phyloP scores from a whole-genome alignment of 2,329 filamentous ascomycete species.

The Sarocladium brachiariae region DNA sequence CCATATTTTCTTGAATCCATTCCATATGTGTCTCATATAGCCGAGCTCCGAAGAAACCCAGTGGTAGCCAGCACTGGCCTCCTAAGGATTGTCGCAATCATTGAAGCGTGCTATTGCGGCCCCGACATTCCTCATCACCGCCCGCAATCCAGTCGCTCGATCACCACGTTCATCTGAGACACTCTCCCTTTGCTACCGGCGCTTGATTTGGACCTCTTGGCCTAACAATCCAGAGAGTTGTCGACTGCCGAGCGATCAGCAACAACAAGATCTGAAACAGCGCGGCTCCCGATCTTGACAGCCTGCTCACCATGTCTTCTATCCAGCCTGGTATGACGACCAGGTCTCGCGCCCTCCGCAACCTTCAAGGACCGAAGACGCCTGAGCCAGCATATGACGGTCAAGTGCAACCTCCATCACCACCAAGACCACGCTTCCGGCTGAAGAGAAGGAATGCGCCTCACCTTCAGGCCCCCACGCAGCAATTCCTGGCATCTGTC shows the following conservation, averaged over 20 bases:
- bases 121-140: background rate
- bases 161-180: constrained; percentile 1
- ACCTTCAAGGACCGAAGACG: constrained; percentile 37
- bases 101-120: background rate
- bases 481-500: constrained; percentile 61
- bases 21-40: constrained; percentile 1
- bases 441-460: constrained; percentile 49
- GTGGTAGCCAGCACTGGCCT: background rate
- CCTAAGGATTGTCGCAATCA: background rate
- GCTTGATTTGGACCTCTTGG: background rate
- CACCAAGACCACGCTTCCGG: constrained; percentile 46
- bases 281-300: background rate
- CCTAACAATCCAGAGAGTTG: background rate
- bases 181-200: background rate
- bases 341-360: constrained; percentile 36
- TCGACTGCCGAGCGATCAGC: background rate
- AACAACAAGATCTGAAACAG: too few species aligned
- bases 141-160: background rate
- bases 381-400: constrained; percentile 41
- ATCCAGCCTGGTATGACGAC: constrained; percentile 38
- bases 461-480: constrained; percentile 49
- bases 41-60: background rate
- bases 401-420: constrained; percentile 36
- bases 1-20: background rate
- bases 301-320: constrained; percentile 32